phyloP scores from a whole-genome alignment of 2,329 filamentous ascomycete species.

The Colletotrichum karsti region DNA sequence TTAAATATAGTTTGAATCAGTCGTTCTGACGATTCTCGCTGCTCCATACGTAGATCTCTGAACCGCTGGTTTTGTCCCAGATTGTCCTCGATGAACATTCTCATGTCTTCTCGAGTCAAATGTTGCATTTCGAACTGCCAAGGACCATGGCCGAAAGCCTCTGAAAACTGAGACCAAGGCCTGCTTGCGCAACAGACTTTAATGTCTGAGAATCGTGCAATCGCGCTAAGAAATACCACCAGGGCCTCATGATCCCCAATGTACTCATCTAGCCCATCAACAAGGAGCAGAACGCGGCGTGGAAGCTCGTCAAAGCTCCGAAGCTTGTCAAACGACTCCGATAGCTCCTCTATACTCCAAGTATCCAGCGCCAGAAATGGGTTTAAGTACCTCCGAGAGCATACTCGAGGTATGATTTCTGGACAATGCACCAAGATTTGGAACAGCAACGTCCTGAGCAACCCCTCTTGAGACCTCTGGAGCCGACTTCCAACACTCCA shows the following conservation, averaged over 20 bases:
- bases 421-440: conserved; percentile 12
- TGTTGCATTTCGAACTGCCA: conserved; percentile 34
- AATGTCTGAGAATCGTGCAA: conserved; percentile 31
- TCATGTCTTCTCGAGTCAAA: conserved; percentile 38
- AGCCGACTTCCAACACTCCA: conserved; percentile 46
- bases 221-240: conserved; percentile 36
- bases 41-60: not conserved
- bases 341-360: conserved; percentile 41
- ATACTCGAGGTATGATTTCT: not conserved
- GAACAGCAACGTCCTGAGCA: conserved; percentile 38
- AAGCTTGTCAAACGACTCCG: conserved; percentile 29
- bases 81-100: conserved; percentile 23
- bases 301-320: not conserved
- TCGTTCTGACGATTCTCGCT: not conserved
- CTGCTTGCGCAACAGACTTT: conserved; percentile 45
- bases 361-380: not conserved
- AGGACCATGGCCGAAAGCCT: conserved; percentile 32
- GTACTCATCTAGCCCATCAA: conserved; percentile 45
- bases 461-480: conserved; percentile 49
- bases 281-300: conserved; percentile 31
- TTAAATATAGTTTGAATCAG: conserved; percentile 31
- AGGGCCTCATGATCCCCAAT: conserved; percentile 38
- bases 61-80: not conserved
- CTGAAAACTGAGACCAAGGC: conserved; percentile 37
- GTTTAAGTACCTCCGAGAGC: not conserved